Conservation (phyloP, 2,329 filamentous ascomycete species). For the Arthrocladium fulminans region DNA sequence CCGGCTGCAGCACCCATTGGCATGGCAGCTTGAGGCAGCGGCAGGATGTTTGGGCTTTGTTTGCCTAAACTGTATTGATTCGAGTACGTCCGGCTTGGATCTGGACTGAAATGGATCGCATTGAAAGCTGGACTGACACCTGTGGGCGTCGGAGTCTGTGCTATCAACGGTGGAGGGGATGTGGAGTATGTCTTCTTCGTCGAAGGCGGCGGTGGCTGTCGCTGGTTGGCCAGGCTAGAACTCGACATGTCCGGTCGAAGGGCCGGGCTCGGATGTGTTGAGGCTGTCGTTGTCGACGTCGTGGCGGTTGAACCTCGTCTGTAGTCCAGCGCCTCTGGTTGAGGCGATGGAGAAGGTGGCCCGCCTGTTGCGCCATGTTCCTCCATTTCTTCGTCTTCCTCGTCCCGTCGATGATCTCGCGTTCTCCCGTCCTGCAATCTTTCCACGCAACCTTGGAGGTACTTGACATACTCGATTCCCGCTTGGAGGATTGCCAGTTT, state of each 20-base stretch:
- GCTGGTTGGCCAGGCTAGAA: conserved; percentile 7
- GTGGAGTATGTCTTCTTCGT: conserved; percentile 26
- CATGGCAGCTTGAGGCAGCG: conserved; percentile 18
- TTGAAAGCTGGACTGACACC: conserved; percentile 22
- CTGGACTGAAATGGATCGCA: conserved; percentile 18
- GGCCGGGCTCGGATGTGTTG: background rate
- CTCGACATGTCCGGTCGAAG: conserved; percentile 10
- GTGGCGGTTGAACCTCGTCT: conserved; percentile 9
- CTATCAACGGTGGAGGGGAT: conserved; percentile 29
- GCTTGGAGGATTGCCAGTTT: conserved; percentile 93
- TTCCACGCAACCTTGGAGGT: conserved; percentile 48
- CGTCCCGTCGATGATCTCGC: background rate
- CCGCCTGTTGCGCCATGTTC: background rate
- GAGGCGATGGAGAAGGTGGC: background rate
- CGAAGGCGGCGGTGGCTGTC: conserved; percentile 13
- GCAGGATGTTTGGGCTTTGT: conserved; percentile 19
- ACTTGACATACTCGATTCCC: conserved; percentile 92
- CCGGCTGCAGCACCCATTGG: conserved; percentile 1
- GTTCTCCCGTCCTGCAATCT: conserved; percentile 43
- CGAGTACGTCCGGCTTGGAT: conserved; percentile 14
- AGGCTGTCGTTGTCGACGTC: conserved; percentile 6
- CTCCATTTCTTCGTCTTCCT: conserved; percentile 12
- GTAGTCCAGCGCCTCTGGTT: background rate
- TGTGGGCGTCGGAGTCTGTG: conserved; percentile 17
- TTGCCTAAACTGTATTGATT: conserved; percentile 4